Conservation (phyloP, 2,329 filamentous ascomycete genomes). For the Colletotrichum siamense region DNA sequence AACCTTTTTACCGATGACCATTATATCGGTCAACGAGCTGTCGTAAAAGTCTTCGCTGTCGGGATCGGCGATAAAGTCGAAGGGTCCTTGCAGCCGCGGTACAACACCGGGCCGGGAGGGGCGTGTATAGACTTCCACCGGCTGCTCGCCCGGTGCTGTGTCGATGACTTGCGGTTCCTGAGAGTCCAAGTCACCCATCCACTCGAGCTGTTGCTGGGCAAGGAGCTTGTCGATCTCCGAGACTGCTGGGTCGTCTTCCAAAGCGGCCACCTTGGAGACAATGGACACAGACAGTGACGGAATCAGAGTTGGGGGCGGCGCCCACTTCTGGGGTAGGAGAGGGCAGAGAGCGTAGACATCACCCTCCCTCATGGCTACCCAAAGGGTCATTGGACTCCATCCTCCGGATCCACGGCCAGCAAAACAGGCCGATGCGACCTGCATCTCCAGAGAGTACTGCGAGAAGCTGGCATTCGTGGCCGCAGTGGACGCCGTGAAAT, state of each 20-base stretch:
- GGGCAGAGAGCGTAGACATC: constrained; percentile 95
- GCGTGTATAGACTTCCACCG: constrained; percentile 61
- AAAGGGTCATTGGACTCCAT: constrained; percentile 96
- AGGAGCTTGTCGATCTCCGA: constrained; percentile 60
- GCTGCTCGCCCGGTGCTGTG: constrained; percentile 50
- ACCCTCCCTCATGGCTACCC: constrained; percentile 93
- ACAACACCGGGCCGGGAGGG: constrained; percentile 62
- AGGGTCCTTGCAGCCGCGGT: constrained; percentile 67
- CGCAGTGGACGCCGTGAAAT: constrained; percentile 78
- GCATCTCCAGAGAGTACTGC: constrained; percentile 90
- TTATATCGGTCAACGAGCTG: constrained; percentile 64
- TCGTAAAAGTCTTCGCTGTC: constrained; percentile 63
- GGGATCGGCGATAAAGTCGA: constrained; percentile 60
- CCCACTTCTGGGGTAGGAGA: constrained; percentile 86
- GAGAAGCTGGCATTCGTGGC: constrained; percentile 83
- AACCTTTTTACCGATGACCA: constrained; percentile 67
- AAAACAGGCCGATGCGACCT: constrained; percentile 90
- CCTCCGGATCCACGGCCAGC: constrained; percentile 70
- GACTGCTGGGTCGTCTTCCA: constrained; percentile 63
- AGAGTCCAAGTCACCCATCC: constrained; percentile 70
- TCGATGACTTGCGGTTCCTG: constrained; percentile 66
- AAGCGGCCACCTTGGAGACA: constrained; percentile 71
- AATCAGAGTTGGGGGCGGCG: constrained; percentile 76
- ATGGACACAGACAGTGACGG: constrained; percentile 85
- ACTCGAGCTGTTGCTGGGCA: constrained; percentile 69